Evolutionary conservation across 2,329 filamentous ascomycete genomes (phyloP), one percentile per base, ranked within the genome.

Genomic region (Rutstroemia sp.): DNA sequence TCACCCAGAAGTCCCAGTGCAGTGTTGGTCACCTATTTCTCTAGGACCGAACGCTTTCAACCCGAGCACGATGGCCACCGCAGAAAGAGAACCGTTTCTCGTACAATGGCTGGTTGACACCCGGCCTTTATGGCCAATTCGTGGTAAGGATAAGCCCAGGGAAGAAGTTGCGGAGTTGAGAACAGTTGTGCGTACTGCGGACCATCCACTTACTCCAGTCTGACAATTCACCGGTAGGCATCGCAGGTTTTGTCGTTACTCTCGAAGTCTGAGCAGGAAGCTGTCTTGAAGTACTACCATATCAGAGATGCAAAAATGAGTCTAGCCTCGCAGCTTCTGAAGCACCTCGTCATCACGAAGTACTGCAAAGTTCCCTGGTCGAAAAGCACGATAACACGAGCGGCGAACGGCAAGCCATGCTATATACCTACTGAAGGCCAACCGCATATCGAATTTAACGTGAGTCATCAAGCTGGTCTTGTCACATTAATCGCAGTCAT

Each of bases 381-480:
- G 42, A 70, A 76, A 4, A 81, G 84, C 48, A 71, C 65, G 17
- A 73, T 87, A 56, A 76, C 78, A 10, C 78, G 83, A 70, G 76
- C 83, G 73, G 58, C 71, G 69, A 59, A 75, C 17, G 63, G 67
- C 65, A 67, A 73, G 75, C 74, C 76, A 60, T 70, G 75, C 68
- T 73, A 77, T 60, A 63, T 58, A 8, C 54, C 58, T 7, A 16
- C 41, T 10, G 9, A 14, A 30, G 38, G 46, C 14, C 16, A 54
- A 56, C 39, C 57, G 60, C 30, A 47, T 19, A 60, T 80, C 37
- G 77, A 79, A 58, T 92, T 92, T 76, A 92, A 92, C 71, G 79
- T 92, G 55, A 86, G 82, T 47, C 88, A 92, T 70, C 88, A 92
- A 73, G 85, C 84, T 8, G 88, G 88, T 1, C 73, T 92, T 16